Evolutionary conservation across 768 basidiomycete species (phyloP), one percentile per base, ranked within the genome.

Genomic region (Psilocybe cubensis): DNA sequence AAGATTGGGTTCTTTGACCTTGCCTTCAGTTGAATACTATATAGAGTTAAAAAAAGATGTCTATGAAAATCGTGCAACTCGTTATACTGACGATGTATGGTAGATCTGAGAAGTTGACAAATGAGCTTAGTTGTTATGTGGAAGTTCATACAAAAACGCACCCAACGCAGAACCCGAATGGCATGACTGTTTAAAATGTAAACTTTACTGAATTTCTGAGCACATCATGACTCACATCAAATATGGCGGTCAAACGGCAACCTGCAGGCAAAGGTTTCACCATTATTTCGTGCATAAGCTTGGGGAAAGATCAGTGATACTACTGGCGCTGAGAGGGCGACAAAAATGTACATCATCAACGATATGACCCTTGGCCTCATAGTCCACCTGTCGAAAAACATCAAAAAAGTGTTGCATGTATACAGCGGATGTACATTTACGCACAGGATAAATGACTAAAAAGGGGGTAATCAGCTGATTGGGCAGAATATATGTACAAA

Each of bases 1-100:
- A 14, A 94, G 75, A 68, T 97, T 96, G 29, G 96, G 94, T 69
- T 97, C 94, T 72, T 98, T 97, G 69, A 98, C 75, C 68, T 92
- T 94, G 47, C 95, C 95, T 75, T 98, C 94, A 6, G 94, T 96
- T 20, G 94, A 94, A 74, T 98, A 98, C 86, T 91, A 59, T 11
- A 44, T 14, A 25, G 51, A 51, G 33, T 18, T 27, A 2, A 17
- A 58, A 29, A 9, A 41, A 27, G 3, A 31, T 54, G 10, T 46
- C 28, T 1, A 27, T 41, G 42, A 53, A 35, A 14, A 42, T 47
- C 14, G 23, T 52, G 24, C 18, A 54, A 33, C 7, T 21, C 17
- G 18, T 23, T 59, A 79, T 35, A 72, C 52, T 24, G 23, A 89
- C 87, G 35, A 84, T 79, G 70, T 88, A 91, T 2, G 86, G 87